These are phyloP conservation scores for Cladosporium austrohemisphaericum DNA, from an alignment of 2,329 filamentous ascomycete species.

Conservation along the genomic window DNA sequence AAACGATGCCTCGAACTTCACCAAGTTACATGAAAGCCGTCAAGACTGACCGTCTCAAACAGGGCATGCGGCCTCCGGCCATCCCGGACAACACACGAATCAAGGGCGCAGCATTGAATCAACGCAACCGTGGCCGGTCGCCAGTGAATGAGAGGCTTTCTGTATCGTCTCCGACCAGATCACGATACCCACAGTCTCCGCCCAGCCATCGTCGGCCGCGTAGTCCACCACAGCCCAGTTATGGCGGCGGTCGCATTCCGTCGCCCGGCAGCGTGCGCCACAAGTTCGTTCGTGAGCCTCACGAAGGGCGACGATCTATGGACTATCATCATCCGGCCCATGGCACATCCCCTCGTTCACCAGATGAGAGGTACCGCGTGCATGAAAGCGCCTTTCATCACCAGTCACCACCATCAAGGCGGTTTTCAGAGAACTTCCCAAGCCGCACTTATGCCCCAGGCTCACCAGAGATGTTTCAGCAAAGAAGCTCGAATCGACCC, in stretches of 20 bases:
- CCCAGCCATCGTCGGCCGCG: not conserved
- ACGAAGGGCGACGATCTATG: not conserved
- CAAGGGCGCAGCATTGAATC: no score
- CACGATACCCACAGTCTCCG: not conserved
- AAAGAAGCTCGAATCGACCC: not conserved
- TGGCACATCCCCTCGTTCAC: not conserved
- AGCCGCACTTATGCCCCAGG: not conserved
- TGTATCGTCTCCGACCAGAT: no score
- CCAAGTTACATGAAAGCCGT: not conserved
- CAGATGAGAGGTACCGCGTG: not conserved
- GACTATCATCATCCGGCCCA: not conserved
- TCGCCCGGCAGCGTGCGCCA: slow-evolving; percentile 11
- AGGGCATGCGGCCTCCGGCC: not conserved
- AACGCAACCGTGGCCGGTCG: not conserved
- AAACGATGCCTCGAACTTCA: no score
- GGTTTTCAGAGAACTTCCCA: not conserved
- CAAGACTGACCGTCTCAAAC: not conserved
- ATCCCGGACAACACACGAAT: not conserved
- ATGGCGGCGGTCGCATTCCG: not conserved
- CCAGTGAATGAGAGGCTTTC: not conserved
- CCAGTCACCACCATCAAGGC: not conserved
- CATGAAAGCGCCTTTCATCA: not conserved
- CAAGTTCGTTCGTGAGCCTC: slow-evolving; percentile 11
- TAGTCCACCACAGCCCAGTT: not conserved
- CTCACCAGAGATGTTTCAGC: not conserved